These are phyloP conservation scores for Periconia sp. DNA, from an alignment of 2,329 filamentous ascomycete species.

Conservation along the genomic window DNA sequence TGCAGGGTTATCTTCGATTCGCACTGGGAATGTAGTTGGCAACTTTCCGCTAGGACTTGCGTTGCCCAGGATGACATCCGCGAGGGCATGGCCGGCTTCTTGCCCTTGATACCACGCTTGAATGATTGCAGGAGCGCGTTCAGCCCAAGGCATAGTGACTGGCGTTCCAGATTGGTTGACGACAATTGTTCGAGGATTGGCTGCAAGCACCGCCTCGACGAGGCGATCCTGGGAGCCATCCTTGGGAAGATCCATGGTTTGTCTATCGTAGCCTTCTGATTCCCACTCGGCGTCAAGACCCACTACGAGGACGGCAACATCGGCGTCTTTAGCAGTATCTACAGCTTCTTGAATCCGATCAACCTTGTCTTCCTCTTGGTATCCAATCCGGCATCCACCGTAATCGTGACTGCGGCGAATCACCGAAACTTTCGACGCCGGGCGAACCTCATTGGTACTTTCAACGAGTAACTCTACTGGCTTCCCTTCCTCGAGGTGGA, in stretches of 20 bases:
- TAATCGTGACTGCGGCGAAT: conserved; percentile 65
- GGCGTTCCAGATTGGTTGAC: conserved; percentile 78
- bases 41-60: conserved; percentile 75
- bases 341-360: conserved; percentile 60
- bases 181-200: conserved; percentile 68
- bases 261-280: conserved; percentile 68
- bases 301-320: conserved; percentile 77
- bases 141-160: conserved; percentile 69
- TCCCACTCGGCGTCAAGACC: conserved; percentile 80
- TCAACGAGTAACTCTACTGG: conserved; percentile 64
- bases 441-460: conserved; percentile 68
- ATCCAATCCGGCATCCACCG: conserved; percentile 71
- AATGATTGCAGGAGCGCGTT: conserved; percentile 65
- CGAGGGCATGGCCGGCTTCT: conserved; percentile 79
- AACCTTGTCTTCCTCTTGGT: conserved; percentile 68
- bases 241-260: conserved; percentile 61
- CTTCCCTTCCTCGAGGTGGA: conserved; percentile 61
- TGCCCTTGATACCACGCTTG: conserved; percentile 88
- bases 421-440: conserved; percentile 59
- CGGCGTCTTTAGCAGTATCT: conserved; percentile 66
- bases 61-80: conserved; percentile 73
- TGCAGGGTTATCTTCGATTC: conserved; percentile 65
- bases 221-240: conserved; percentile 62
- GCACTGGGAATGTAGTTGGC: conserved; percentile 68
- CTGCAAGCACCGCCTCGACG: conserved; percentile 64